Percentiles rank a stretch among this genome's conserved stretches.
These are phyloP conservation scores for Neurospora sp. DNA, from an alignment of 2,329 filamentous ascomycete genomes.

Conservation along the genomic window DNA sequence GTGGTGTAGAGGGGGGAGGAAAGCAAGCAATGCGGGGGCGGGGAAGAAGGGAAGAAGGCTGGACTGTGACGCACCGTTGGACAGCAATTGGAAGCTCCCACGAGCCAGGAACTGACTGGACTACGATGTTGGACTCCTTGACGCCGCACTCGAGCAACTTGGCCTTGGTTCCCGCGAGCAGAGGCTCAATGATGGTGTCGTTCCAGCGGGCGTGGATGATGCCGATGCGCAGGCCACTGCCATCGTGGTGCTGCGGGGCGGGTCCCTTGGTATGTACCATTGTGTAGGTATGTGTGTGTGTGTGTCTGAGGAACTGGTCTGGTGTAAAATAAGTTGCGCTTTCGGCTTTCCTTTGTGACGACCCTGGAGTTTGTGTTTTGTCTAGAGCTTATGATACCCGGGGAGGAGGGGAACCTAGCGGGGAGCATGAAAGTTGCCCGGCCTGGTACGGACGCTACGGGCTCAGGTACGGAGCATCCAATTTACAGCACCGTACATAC, in stretches of 20 bases:
- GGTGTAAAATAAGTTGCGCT: not conserved
- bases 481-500: not conserved
- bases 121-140: conserved; percentile 74
- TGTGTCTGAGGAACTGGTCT: not conserved
- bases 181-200: conserved; percentile 70
- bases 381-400: not conserved
- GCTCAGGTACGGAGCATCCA: not conserved
- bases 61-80: conserved; percentile 52
- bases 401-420: not conserved
- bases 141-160: conserved; percentile 73
- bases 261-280: conserved; percentile 45
- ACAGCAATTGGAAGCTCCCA: conserved; percentile 92
- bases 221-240: conserved; percentile 72
- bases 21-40: not conserved
- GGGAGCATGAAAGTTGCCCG: not conserved
- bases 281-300: conserved; percentile 20
- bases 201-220: conserved; percentile 98
- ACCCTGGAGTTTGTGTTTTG: not conserved
- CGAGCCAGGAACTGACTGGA: conserved; percentile 83
- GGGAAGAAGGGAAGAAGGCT: conserved; percentile 3
- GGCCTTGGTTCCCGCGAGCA: conserved; percentile 71
- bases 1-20: not conserved
- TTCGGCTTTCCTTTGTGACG: not conserved
- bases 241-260: conserved; percentile 49
- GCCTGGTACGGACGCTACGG: not conserved